phyloP scores from a whole-genome alignment of 257 asterid species.

The Gentiana straminea region DNA sequence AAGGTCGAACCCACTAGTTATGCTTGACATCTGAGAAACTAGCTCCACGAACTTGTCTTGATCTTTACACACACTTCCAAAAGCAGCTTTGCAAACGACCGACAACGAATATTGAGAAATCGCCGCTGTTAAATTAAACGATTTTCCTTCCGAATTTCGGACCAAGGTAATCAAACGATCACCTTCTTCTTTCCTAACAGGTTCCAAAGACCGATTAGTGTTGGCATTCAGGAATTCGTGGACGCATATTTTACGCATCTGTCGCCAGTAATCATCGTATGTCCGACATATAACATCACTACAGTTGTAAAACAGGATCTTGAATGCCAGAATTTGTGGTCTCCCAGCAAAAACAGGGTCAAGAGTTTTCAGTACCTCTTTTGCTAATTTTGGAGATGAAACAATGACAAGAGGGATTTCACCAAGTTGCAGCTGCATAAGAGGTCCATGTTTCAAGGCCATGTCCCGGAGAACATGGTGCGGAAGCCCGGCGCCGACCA shows the following conservation, averaged over 20 bases:
- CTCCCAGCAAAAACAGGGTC: constrained; percentile 17
- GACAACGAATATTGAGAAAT: background rate
- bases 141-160: background rate
- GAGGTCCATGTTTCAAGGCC: constrained; percentile 12
- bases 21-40: background rate
- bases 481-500: constrained; percentile 1
- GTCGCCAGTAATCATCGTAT: constrained; percentile 11
- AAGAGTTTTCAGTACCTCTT: constrained; percentile 11
- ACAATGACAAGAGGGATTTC: constrained; percentile 4
- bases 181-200: background rate
- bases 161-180: background rate
- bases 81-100: background rate
- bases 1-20: background rate
- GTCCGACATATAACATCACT: background rate
- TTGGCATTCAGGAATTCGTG: constrained; percentile 5
- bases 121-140: background rate
- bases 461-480: constrained; percentile 14
- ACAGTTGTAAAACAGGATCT: constrained; percentile 4
- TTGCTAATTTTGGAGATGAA: constrained; percentile 10
- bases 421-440: constrained; percentile 20
- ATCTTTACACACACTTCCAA: background rate
- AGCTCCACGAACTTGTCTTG: background rate
- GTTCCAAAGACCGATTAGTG: background rate
- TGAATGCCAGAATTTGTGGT: background rate
- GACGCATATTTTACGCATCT: constrained; percentile 8